Evolutionary conservation across 495 filamentous ascomycete genomes (phyloP).

Genomic region (Neurospora cerealis): DNA sequence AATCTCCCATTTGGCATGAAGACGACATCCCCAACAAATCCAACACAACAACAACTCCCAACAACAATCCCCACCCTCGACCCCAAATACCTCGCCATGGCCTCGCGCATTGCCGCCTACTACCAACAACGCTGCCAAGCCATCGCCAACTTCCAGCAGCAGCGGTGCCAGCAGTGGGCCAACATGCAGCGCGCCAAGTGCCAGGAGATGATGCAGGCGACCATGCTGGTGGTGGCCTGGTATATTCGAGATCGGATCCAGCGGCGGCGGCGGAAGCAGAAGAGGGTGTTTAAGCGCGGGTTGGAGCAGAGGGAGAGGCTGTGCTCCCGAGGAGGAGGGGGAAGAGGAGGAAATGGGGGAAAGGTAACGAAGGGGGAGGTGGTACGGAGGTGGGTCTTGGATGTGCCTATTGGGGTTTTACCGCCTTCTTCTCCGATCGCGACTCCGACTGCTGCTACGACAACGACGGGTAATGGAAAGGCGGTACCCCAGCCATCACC

Average conservation of each 20-base stretch:
- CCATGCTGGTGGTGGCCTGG: conserved; percentile 29
- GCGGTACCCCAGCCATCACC: background rate
- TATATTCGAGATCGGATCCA: conserved; percentile 27
- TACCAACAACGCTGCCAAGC: conserved; percentile 29
- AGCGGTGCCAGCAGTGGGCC: conserved; percentile 29
- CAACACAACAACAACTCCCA: background rate
- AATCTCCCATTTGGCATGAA: background rate
- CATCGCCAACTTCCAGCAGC: conserved; percentile 25
- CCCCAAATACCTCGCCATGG: conserved; percentile 25
- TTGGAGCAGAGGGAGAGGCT: conserved; percentile 8
- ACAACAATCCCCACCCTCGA: conserved; percentile 6
- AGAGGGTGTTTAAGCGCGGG: conserved; percentile 15
- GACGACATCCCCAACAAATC: background rate
- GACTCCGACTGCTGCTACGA: too few species aligned
- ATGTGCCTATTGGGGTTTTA: conserved; percentile 9
- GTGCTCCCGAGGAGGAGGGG: background rate
- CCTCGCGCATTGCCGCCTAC: conserved; percentile 27
- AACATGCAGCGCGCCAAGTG: conserved; percentile 22
- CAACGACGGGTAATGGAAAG: too few species aligned
- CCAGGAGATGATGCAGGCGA: conserved; percentile 27
- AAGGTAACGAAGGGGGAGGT: conserved; percentile 22
- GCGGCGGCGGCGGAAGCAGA: conserved; percentile 12
- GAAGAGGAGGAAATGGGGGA: background rate
- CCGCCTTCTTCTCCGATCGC: background rate
- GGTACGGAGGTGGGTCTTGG: conserved; percentile 25